These are phyloP conservation scores for Iris macrosiphon DNA, from an alignment of 106 monocot species.

Conservation along the genomic window DNA sequence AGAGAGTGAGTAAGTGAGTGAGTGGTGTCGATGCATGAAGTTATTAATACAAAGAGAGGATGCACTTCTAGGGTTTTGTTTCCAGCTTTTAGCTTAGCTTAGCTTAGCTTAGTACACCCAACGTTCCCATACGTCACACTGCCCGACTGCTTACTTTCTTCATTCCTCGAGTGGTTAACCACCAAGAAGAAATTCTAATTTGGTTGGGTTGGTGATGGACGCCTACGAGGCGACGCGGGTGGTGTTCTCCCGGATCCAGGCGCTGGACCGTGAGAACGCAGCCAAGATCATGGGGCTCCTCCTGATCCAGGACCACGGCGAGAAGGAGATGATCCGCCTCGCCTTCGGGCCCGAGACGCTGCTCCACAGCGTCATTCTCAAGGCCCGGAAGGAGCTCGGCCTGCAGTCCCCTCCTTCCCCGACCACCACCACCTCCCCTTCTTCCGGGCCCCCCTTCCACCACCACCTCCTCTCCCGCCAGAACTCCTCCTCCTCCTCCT, in stretches of 20 bases:
- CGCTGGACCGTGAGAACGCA: slow-evolving; percentile 72
- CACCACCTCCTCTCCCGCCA: slow-evolving; percentile 31
- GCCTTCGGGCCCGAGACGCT: slow-evolving; percentile 89
- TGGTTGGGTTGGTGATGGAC: slow-evolving; percentile 40
- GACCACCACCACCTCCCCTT: neutral
- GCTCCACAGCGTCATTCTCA: slow-evolving; percentile 68
- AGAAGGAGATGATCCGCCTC: slow-evolving; percentile 98
- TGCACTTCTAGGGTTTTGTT: too few relatives aligned
- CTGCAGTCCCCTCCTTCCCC: slow-evolving; percentile 32
- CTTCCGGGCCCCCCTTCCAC: neutral
- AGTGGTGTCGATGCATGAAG: too few relatives aligned
- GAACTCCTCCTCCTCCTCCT: slow-evolving; percentile 15
- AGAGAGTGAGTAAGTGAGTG: too few relatives aligned
- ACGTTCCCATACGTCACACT: too few relatives aligned
- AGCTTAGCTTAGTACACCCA: too few relatives aligned
- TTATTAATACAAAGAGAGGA: too few relatives aligned
- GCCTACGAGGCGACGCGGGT: slow-evolving; percentile 90
- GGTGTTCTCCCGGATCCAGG: slow-evolving; percentile 75
- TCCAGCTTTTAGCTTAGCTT: too few relatives aligned
- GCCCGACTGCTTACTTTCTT: too few relatives aligned
- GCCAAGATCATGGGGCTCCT: slow-evolving; percentile 85
- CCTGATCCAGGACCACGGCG: slow-evolving; percentile 79
- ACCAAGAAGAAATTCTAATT: neutral
- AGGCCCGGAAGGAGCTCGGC: slow-evolving; percentile 70
- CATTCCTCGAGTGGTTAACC: neutral